Evolutionary conservation across 2,329 filamentous ascomycete genomes (phyloP).

Genomic region (Colletotrichum horii): DNA sequence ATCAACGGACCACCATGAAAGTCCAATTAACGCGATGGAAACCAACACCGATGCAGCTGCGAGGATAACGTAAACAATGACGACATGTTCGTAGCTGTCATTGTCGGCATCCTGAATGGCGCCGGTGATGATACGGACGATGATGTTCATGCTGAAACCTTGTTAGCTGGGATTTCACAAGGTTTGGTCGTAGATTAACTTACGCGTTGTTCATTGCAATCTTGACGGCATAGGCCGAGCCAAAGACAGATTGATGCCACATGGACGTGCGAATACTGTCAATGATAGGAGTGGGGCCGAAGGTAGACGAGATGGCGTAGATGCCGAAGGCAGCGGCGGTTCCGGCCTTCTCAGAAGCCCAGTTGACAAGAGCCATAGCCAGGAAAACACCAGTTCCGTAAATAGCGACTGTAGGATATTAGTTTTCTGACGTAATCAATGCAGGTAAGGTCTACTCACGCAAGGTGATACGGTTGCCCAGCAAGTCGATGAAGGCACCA

Average conservation of each 20-base stretch:
- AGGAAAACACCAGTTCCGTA: constrained; percentile 50
- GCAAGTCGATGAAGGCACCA: constrained; percentile 60
- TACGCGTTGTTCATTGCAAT: constrained; percentile 62
- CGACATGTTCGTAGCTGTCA: constrained; percentile 60
- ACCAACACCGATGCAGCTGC: constrained; percentile 54
- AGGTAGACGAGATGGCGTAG: constrained; percentile 58
- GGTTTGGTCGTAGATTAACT: background rate
- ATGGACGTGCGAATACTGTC: constrained; percentile 65
- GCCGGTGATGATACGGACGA: constrained; percentile 61
- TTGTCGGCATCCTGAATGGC: constrained; percentile 63
- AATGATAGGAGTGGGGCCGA: constrained; percentile 65
- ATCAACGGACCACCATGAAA: constrained; percentile 38
- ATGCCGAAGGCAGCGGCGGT: constrained; percentile 66
- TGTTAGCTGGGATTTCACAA: background rate
- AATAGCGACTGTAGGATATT: constrained; percentile 32
- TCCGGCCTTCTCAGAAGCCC: constrained; percentile 50
- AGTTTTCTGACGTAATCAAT: background rate
- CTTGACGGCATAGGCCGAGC: constrained; percentile 64
- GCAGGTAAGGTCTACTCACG: constrained; percentile 24
- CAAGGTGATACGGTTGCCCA: constrained; percentile 56
- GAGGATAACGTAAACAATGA: constrained; percentile 60
- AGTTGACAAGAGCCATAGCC: constrained; percentile 60
- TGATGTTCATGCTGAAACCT: constrained; percentile 58
- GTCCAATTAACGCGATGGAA: constrained; percentile 41
- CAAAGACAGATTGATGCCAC: constrained; percentile 65